These are phyloP conservation scores for Cryptococcus hybrid DNA, from an alignment of 1,284 basidiomycete species.

Conservation along the genomic window DNA sequence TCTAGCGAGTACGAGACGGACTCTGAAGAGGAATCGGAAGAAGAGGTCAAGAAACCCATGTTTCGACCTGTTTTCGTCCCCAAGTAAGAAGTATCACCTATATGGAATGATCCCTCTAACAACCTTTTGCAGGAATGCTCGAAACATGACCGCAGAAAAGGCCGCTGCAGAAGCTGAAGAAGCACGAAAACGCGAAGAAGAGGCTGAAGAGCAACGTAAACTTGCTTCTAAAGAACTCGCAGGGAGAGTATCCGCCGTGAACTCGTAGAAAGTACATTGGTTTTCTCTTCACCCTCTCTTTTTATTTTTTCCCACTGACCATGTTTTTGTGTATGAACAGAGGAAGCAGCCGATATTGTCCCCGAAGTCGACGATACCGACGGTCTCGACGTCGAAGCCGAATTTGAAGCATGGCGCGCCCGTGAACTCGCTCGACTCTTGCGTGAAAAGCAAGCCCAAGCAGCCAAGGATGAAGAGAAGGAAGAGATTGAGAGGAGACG, in stretches of 20 bases:
- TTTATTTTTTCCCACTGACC: neutral
- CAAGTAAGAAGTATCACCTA: constrained; percentile 28
- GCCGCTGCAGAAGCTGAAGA: constrained; percentile 42
- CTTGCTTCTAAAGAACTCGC: constrained; percentile 46
- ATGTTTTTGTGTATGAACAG: neutral
- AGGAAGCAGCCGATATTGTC: constrained; percentile 76
- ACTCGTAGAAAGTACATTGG: constrained; percentile 42
- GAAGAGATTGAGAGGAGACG: constrained; percentile 87
- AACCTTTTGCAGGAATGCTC: constrained; percentile 23
- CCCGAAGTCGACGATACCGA: constrained; percentile 95
- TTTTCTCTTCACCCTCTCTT: neutral
- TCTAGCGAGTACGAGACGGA: constrained; percentile 51
- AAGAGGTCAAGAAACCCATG: constrained; percentile 41
- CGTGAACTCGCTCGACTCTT: constrained; percentile 89
- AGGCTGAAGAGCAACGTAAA: constrained; percentile 40
- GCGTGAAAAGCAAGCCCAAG: constrained; percentile 80
- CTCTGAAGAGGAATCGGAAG: constrained; percentile 34
- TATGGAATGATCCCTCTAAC: neutral
- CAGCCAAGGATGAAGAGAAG: constrained; percentile 72
- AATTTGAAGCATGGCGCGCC: constrained; percentile 95
- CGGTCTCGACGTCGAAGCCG: constrained; percentile 80
- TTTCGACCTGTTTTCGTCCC: constrained; percentile 48
- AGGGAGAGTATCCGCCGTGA: constrained; percentile 49
- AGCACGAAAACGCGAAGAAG: constrained; percentile 35
- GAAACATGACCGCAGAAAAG: constrained; percentile 40